These are phyloP conservation scores for Laburnicola sp. DNA, from an alignment of 2,329 filamentous ascomycete genomes.

Conservation along the genomic window DNA sequence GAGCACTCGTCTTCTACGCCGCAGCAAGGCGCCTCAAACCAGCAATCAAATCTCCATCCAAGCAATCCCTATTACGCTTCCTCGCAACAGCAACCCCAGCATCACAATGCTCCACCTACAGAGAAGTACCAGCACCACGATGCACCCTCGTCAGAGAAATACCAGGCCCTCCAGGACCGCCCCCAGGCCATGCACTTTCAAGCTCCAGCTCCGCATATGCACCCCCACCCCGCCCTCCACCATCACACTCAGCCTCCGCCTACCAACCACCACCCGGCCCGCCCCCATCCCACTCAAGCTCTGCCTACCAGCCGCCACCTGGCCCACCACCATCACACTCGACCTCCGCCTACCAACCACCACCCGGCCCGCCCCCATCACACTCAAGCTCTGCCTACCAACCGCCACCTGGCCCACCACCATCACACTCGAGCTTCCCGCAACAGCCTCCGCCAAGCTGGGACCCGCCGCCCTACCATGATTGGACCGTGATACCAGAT, in stretches of 20 bases:
- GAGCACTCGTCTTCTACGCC: conserved; percentile 19
- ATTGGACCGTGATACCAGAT: conserved; percentile 75
- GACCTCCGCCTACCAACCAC: too few relatives aligned
- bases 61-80: conserved; percentile 31
- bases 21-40: conserved; percentile 15
- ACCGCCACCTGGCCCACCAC: conserved; percentile 30
- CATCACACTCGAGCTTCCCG: conserved; percentile 23
- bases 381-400: conserved; percentile 20
- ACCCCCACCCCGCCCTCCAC: too few relatives aligned
- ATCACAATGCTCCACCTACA: conserved; percentile 16
- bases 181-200: too few relatives aligned
- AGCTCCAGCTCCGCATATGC: too few relatives aligned
- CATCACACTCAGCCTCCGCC: too few relatives aligned
- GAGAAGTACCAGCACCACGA: conserved; percentile 33
- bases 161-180: conserved; percentile 33
- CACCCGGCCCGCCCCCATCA: background rate
- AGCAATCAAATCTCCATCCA: conserved; percentile 26
- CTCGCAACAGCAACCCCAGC: conserved; percentile 17
- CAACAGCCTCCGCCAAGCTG: conserved; percentile 41
- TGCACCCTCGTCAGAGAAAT: conserved; percentile 26
- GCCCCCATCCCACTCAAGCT: conserved; percentile 4
- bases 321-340: conserved; percentile 28
- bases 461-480: conserved; percentile 63
- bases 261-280: too few relatives aligned
- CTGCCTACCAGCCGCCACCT: conserved; percentile 28